Evolutionary conservation across 371 early-diverging fungal genomes (phyloP).

Genomic region (Saksenaea vasiformis): DNA sequence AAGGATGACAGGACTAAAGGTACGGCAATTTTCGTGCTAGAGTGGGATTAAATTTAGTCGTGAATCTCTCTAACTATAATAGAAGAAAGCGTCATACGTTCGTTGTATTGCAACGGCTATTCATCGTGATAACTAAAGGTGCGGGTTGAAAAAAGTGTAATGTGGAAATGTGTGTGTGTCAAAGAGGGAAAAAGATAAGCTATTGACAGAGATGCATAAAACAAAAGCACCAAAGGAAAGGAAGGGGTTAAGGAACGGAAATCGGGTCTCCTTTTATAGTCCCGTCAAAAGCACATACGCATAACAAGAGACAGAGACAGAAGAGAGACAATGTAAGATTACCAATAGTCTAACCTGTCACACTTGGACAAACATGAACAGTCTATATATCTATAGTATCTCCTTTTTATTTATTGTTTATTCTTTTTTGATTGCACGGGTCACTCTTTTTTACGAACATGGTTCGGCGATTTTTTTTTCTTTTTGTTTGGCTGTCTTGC

Average conservation of each 20-base stretch:
- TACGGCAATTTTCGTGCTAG: conserved; percentile 8
- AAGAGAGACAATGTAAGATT: not conserved
- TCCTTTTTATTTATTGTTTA: not conserved
- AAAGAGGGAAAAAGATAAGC: not conserved
- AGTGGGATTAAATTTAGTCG: not conserved
- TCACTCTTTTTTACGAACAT: not conserved
- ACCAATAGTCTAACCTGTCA: not conserved
- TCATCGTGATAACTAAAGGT: not conserved
- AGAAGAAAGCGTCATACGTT: not conserved
- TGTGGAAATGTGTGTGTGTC: not conserved
- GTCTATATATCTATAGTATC: not conserved
- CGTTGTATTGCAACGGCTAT: not conserved
- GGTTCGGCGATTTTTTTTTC: conserved; percentile 2
- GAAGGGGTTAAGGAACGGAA: conserved; percentile 1
- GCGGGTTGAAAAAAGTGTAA: too few species aligned
- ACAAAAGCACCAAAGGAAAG: conserved; percentile 3
- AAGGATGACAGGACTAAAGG: conserved; percentile 23
- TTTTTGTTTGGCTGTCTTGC: conserved; percentile 4
- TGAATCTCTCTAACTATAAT: not conserved
- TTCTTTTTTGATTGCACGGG: not conserved
- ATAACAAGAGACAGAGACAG: not conserved
- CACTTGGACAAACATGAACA: not conserved
- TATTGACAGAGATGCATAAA: conserved; percentile 15
- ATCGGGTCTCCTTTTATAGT: not conserved
- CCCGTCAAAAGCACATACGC: conserved; percentile 1